phyloP scores from a whole-genome alignment of 108 stramenopile species.

The Nannochloropsis granulata region DNA sequence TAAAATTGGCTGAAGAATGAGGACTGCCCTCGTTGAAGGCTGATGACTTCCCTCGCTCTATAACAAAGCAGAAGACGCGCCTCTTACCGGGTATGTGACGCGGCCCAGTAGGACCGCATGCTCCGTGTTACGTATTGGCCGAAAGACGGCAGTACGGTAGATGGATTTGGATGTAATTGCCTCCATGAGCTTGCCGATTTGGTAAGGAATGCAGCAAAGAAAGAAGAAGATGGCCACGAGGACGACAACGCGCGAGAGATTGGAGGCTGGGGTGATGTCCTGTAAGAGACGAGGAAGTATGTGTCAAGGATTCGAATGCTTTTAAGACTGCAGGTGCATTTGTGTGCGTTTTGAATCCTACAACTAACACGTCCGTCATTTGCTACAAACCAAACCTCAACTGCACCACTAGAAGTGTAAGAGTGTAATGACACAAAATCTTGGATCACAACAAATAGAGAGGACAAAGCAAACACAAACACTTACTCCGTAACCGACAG shows the following conservation, averaged over 20 bases:
- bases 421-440: neutral
- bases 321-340: no score
- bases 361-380: no score
- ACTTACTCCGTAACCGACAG: neutral
- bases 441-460: neutral
- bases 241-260: neutral
- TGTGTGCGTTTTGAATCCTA: no score
- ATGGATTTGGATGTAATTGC: neutral
- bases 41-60: no score
- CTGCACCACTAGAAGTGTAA: no score
- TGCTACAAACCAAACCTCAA: no score
- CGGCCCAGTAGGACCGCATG: neutral
- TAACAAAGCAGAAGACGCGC: no score
- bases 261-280: neutral
- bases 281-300: neutral
- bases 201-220: neutral
- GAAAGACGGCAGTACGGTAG: neutral
- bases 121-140: neutral
- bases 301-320: no score
- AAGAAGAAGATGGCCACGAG: neutral
- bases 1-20: no score
- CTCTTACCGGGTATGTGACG: neutral
- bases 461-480: neutral
- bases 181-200: neutral
- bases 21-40: no score